A percentile compares a stretch with the other conserved stretches of the same genome.
Conservation (phyloP, 1,284 basidiomycete species). For the Ganoderma meredithae region DNA sequence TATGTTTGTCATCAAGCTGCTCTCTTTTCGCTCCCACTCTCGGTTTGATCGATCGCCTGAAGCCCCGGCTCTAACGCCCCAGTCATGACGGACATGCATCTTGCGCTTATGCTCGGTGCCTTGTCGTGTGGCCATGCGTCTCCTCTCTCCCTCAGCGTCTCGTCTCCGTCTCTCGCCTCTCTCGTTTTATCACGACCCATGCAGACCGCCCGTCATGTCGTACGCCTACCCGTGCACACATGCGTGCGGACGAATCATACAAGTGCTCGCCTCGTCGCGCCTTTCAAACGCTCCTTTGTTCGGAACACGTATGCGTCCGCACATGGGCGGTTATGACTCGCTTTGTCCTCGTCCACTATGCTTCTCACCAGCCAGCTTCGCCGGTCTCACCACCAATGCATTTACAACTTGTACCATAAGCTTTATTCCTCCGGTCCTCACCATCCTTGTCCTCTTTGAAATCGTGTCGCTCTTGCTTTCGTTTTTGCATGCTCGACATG, state of each 20-base stretch:
- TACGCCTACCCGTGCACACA: constrained; percentile 16
- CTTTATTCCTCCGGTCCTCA: constrained; percentile 25
- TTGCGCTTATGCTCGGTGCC: constrained; percentile 31
- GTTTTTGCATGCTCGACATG: constrained; percentile 23
- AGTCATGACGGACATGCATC: constrained; percentile 30
- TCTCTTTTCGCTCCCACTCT: constrained; percentile 33
- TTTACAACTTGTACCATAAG: constrained; percentile 29
- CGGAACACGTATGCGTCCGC: constrained; percentile 33
- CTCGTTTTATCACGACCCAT: constrained; percentile 27
- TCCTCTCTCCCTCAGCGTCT: constrained; percentile 20
- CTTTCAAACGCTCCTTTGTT: constrained; percentile 33
- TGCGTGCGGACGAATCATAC: constrained; percentile 10
- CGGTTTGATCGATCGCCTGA: constrained; percentile 30
- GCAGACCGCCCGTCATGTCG: constrained; percentile 14
- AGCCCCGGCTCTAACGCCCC: constrained; percentile 22
- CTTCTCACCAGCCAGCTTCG: constrained; percentile 29
- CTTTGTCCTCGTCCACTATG: constrained; percentile 37
- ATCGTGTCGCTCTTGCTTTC: constrained; percentile 32
- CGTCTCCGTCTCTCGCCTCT: constrained; percentile 21
- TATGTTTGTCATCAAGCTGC: constrained; percentile 40
- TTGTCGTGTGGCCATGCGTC: constrained; percentile 24
- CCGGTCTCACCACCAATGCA: constrained; percentile 24
- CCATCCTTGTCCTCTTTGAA: constrained; percentile 18
- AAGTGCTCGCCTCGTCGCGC: constrained; percentile 31
- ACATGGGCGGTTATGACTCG: constrained; percentile 26